Evolutionary conservation across 768 basidiomycete species (phyloP).

Genomic region (Coprinopsis marcescibilis): DNA sequence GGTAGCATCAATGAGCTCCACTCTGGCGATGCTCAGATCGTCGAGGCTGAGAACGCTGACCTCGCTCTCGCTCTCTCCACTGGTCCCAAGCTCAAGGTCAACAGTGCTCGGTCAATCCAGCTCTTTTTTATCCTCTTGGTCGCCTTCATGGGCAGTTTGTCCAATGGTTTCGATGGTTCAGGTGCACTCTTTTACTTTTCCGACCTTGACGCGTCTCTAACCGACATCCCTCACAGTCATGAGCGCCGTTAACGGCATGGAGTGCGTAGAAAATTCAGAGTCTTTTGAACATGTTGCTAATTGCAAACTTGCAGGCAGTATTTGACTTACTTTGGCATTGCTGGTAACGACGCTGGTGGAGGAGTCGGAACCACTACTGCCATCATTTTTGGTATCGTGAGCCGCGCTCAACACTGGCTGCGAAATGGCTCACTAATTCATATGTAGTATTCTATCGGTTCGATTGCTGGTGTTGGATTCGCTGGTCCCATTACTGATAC

Average conservation of each 20-base stretch:
- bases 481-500: constrained; percentile 38
- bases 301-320: constrained; percentile 26
- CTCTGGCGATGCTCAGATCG: constrained; percentile 14
- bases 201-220: not conserved
- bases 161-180: constrained; percentile 44
- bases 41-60: constrained; percentile 36
- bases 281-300: not conserved
- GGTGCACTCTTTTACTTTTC: constrained; percentile 21
- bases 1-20: constrained; percentile 1
- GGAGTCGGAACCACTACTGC: constrained; percentile 39
- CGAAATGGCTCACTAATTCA: not conserved
- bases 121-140: constrained; percentile 36
- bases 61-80: constrained; percentile 39
- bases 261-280: constrained; percentile 26
- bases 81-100: constrained; percentile 35
- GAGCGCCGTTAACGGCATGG: constrained; percentile 43
- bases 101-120: constrained; percentile 32
- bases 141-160: constrained; percentile 40
- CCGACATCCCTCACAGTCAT: constrained; percentile 27
- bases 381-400: constrained; percentile 41
- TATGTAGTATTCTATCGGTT: constrained; percentile 37
- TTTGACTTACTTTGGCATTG: constrained; percentile 34
- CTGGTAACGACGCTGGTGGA: constrained; percentile 33
- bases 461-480: constrained; percentile 32
- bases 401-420: constrained; percentile 7